Evolutionary conservation across 352 stramenopile species (phyloP), one percentile per base, ranked within the genome.

Genomic region (Phytophthora tubulina): DNA sequence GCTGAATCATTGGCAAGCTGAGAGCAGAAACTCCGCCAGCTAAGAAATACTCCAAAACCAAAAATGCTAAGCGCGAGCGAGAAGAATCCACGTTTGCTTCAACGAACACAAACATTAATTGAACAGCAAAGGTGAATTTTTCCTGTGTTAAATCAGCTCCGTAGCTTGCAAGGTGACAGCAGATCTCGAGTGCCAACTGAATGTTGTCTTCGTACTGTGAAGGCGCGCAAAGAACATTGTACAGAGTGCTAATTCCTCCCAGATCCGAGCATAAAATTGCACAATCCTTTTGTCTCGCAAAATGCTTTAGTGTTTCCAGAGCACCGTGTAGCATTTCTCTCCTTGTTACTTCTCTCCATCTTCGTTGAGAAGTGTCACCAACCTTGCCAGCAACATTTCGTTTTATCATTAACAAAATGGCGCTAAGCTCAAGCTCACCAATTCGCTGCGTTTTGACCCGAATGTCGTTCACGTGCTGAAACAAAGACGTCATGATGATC

Each of bases 1-100:
- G 60, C 50, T 85, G 75, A 14, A 79, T 70, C 21, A 84, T 55
- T 1, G 67, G 54, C 10, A 73, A 63, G 14, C 32, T 77, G 45
- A 82, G 70, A 9, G 56, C 36, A 8, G 57, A 51, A 11, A 62
- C 45, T 0, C 42, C 54, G 6, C 78, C 31, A 14, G 73, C 69
- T 41, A 79, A 59, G 32, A 79, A 82, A 50, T 73, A 79, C 8
- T 84, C 78, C 8, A 85, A 32, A 1, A 84, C 69, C 3, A 85
- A 60, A 55, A 74, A 81, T 21, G 61, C 64, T 5, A 82, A 68
- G 15, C 73, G 66, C 17, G 59, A 49, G 14, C 67, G 70, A 21
- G 49, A 60, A 15, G 30, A 31, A 17, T 69, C 42, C 4, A 55
- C 49, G 2, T 39, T 53, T 0, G 17, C 56, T 53, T 76, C 50